These are phyloP conservation scores for Mortierella sp. DNA, from an alignment of 371 early-diverging fungal genomes.

Conservation along the genomic window DNA sequence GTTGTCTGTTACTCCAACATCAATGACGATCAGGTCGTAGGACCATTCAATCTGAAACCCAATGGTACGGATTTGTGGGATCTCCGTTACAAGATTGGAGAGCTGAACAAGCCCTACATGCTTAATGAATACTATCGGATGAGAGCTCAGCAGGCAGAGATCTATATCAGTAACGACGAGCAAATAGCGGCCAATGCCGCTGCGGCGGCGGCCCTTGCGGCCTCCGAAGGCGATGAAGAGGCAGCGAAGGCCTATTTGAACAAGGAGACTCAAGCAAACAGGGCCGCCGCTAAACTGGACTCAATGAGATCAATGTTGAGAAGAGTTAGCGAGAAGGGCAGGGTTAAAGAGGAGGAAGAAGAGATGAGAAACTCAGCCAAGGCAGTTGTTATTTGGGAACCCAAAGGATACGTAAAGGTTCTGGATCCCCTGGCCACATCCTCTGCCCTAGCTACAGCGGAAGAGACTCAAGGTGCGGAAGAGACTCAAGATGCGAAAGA, in stretches of 20 bases:
- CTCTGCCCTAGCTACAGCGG: neutral
- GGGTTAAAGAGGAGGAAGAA: conserved; percentile 36
- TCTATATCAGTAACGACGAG: conserved; percentile 25
- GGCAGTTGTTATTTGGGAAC: conserved; percentile 45
- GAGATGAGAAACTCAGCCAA: conserved; percentile 34
- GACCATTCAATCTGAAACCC: conserved; percentile 44
- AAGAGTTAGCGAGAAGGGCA: conserved; percentile 42
- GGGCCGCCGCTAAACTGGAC: conserved; percentile 24
- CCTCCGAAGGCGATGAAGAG: conserved; percentile 2
- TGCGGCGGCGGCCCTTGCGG: conserved; percentile 9
- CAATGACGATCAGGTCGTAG: conserved; percentile 31
- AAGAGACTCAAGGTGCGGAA: too few relatives aligned
- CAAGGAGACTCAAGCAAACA: neutral
- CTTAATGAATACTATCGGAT: conserved; percentile 45
- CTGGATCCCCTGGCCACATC: neutral
- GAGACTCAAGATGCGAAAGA: too few relatives aligned
- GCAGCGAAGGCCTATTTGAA: neutral
- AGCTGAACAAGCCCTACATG: conserved; percentile 49
- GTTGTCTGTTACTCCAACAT: conserved; percentile 48
- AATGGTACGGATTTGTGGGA: conserved; percentile 44
- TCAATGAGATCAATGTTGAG: conserved; percentile 29
- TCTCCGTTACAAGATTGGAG: conserved; percentile 44
- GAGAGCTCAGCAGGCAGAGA: conserved; percentile 48
- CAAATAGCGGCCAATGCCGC: conserved; percentile 24
- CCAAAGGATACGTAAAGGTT: conserved; percentile 46